Percentiles rank a stretch among this genome's conserved stretches.
These are phyloP conservation scores for Calocera viscosa DNA, from an alignment of 768 basidiomycete genomes.

Conservation along the genomic window DNA sequence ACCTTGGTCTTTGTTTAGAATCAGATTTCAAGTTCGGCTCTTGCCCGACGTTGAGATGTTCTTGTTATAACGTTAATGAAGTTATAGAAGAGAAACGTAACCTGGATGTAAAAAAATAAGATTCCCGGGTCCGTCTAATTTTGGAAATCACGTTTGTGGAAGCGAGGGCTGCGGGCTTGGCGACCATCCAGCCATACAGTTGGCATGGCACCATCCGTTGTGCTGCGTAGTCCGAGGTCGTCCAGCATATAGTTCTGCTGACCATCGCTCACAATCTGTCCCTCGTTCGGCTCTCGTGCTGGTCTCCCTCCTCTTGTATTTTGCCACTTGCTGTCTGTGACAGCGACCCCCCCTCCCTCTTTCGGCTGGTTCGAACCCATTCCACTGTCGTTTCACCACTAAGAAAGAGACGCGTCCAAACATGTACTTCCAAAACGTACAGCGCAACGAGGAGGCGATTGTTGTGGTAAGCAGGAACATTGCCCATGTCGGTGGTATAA, in stretches of 20 bases:
- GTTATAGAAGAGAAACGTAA: too few relatives aligned
- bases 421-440: slow-evolving; percentile 2
- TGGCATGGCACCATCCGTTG: not conserved
- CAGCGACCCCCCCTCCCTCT: not conserved
- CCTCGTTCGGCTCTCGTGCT: not conserved
- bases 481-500: not conserved
- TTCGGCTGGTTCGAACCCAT: not conserved
- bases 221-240: not conserved
- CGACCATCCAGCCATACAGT: not conserved
- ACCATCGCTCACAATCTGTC: not conserved
- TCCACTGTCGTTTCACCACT: not conserved
- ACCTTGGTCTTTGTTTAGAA: too few relatives aligned
- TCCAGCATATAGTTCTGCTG: not conserved
- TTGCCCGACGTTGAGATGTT: too few relatives aligned
- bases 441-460: not conserved
- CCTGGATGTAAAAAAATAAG: too few relatives aligned
- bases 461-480: not conserved
- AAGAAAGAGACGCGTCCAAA: not conserved
- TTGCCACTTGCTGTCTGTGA: not conserved
- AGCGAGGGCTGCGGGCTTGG: not conserved
- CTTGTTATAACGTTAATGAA: too few relatives aligned
- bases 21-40: too few relatives aligned
- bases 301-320: not conserved
- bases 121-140: too few relatives aligned
- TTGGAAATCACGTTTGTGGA: too few relatives aligned